A percentile compares a stretch with the other conserved stretches of the same genome.
These are phyloP conservation scores for Perilla frutescens DNA, from an alignment of 257 asterid genomes.

Conservation along the genomic window DNA sequence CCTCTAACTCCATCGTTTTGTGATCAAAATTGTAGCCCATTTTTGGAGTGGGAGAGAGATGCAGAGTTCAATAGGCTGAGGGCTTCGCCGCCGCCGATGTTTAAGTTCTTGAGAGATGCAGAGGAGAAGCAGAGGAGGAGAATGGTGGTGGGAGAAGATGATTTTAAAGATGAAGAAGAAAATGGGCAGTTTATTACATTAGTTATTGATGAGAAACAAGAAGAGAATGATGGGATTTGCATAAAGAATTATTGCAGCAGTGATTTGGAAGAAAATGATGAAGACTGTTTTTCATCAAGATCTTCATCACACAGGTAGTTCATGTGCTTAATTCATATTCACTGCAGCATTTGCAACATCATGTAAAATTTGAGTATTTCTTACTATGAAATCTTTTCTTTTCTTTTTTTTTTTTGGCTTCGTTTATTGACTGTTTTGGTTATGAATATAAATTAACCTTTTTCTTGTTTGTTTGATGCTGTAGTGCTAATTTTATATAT, in stretches of 20 bases:
- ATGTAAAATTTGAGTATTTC: background rate
- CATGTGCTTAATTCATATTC: too few relatives aligned
- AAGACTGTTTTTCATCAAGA: slow-evolving; percentile 24
- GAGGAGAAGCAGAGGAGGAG: slow-evolving; percentile 59
- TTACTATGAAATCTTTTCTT: background rate
- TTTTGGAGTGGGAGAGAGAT: slow-evolving; percentile 50
- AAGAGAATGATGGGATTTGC: slow-evolving; percentile 25
- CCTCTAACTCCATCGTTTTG: slow-evolving; percentile 57
- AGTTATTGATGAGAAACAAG: slow-evolving; percentile 19
- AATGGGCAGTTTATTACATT: slow-evolving; percentile 30
- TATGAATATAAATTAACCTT: background rate
- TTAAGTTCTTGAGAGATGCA: slow-evolving; percentile 77
- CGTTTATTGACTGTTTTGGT: background rate
- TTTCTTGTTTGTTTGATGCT: too few relatives aligned
- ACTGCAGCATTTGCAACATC: background rate
- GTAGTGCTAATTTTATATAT: too few relatives aligned
- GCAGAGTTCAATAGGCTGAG: slow-evolving; percentile 51
- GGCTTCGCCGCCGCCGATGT: slow-evolving; percentile 75
- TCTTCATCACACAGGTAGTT: slow-evolving; percentile 26
- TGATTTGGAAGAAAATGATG: background rate
- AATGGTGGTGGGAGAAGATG: slow-evolving; percentile 25
- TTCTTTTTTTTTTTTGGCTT: background rate
- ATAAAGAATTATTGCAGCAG: background rate
- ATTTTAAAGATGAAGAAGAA: background rate
- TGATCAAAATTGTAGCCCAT: background rate